Conservation (phyloP, 2,329 filamentous ascomycete genomes). For the Rutstroemia sydowiana region DNA sequence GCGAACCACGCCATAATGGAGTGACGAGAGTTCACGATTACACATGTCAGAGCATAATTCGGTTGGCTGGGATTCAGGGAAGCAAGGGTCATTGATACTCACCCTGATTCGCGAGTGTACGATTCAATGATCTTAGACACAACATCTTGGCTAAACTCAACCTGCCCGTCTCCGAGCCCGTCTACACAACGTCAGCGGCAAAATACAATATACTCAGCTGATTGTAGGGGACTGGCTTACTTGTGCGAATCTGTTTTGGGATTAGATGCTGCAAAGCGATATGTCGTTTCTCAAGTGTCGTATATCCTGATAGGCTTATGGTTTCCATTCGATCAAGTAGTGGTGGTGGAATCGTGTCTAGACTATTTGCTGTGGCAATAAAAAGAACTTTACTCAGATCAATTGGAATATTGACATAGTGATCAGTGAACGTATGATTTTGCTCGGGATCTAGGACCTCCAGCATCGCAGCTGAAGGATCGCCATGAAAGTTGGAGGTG, state of each 20-base stretch:
- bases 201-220: conserved; percentile 6
- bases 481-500: conserved; percentile 83
- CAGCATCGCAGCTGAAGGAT: conserved; percentile 94
- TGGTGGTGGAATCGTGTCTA: conserved; percentile 92
- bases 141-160: conserved; percentile 72
- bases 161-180: conserved; percentile 68
- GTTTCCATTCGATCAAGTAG: conserved; percentile 96
- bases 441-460: conserved; percentile 97
- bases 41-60: not conserved
- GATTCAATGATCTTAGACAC: conserved; percentile 92
- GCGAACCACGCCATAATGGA: not conserved
- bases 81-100: conserved; percentile 1
- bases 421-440: conserved; percentile 89
- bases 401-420: conserved; percentile 93
- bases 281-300: conserved; percentile 91
- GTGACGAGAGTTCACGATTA: not conserved
- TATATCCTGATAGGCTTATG: conserved; percentile 89
- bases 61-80: not conserved
- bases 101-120: conserved; percentile 79
- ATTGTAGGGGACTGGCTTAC: conserved; percentile 20
- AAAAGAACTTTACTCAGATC: conserved; percentile 96
- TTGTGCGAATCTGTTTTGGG: conserved; percentile 88
- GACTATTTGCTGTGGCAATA: conserved; percentile 90
- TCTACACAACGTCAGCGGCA: conserved; percentile 35
- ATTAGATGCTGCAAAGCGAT: conserved; percentile 92